Base-by-base conservation (phyloP, 805 yeast genomes). In the Wickerhamomyces bisporus region DNA sequence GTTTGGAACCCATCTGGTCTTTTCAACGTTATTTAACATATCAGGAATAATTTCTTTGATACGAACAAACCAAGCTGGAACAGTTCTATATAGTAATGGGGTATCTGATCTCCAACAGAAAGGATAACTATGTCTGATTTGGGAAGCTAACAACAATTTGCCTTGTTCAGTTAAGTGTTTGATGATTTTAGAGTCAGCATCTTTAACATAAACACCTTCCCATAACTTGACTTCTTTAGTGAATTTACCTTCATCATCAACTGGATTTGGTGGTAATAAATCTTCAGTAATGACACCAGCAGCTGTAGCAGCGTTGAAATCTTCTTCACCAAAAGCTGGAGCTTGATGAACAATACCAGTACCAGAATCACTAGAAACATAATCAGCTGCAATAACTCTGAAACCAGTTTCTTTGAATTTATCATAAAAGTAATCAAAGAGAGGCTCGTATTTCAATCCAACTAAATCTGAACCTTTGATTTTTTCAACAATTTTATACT, bases 81-180 rank as follows among this genome's bases (percentile, higher is more conserved):
- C 97, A 27, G 96, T 81, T 70, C 95, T 81, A 72, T 93, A 93
- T 50, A 93, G 65, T 61, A 93, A 78, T 38, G 99, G 99, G 23
- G 99, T 93, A 61, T 93, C 98, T 3, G 98, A 91, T 77, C 99
- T 84, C 99, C 99, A 93, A 71, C 99, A 93, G 83, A 93, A 93
- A 55, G 99, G 98, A 66, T 93, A 93, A 64, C 95, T 83, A 74
- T 93, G 99, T 68, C 81, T 80, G 50, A 89, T 73, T 71, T 93
- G 98, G 30, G 86, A 70, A 41, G 80, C 82, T 30, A 79, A 75
- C 48, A 93, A 70, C 26, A 93, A 50, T 49, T 81, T 75, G 36
- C 95, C 98, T 28, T 70, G 62, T 37, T 78, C 85, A 42, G 93
- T 85, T 60, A 93, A 72, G 47, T 75, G 67, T 66, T 87, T 89